A percentile compares a stretch with the other conserved stretches of the same genome.
These are phyloP conservation scores for Vanderwaltozyma yarrowii DNA, from an alignment of 805 yeast species.

Conservation along the genomic window DNA sequence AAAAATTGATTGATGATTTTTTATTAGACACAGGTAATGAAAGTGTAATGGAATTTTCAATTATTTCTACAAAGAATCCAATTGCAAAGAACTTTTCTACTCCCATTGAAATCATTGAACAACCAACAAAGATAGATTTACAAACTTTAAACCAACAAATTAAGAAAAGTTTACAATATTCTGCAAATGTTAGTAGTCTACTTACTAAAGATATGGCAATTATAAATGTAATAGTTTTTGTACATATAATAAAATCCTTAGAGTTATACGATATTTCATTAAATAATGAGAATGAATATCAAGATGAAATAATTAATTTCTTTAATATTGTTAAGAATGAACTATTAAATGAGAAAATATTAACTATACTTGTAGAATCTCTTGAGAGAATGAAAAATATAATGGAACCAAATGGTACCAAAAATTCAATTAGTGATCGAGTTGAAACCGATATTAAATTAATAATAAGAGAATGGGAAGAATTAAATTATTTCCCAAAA, in stretches of 20 bases:
- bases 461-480: not conserved
- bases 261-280: not conserved
- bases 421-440: not conserved
- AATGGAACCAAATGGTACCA: not conserved
- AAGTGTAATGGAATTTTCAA: slow-evolving; percentile 12
- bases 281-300: not conserved
- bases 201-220: not conserved
- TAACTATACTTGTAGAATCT: not conserved
- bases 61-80: not conserved
- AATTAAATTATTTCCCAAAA: slow-evolving; percentile 8
- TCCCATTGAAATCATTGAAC: too few relatives aligned
- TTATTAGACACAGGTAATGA: slow-evolving; percentile 10
- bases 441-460: not conserved
- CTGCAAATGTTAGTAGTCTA: not conserved
- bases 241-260: not conserved
- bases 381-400: not conserved
- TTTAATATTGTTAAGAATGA: not conserved
- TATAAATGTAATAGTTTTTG: not conserved
- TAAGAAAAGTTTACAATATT: not conserved
- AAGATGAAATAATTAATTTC: too few relatives aligned
- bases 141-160: not conserved
- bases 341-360: not conserved
- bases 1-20: not conserved
- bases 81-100: not conserved
- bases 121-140: too few relatives aligned